phyloP scores from a whole-genome alignment of 805 yeast species.

The Diddensiella caesifluorescens region DNA sequence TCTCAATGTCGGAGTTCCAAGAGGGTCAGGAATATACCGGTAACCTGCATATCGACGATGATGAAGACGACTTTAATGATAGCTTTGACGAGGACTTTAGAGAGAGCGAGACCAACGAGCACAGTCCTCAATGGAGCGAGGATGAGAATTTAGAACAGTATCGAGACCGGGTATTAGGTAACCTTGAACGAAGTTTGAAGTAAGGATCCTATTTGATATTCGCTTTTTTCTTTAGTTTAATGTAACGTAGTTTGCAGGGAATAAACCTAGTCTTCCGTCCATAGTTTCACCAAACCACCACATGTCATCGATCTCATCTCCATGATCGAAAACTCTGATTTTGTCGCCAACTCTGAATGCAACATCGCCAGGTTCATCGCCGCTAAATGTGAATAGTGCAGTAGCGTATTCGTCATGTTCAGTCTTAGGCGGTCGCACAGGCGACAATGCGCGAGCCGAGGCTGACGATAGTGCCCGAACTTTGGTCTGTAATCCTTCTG shows the following conservation, averaged over 20 bases:
- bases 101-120: slow-evolving; percentile 6
- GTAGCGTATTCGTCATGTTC: slow-evolving; percentile 26
- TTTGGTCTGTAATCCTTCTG: slow-evolving; percentile 11
- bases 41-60: slow-evolving; percentile 34
- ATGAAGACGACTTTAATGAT: slow-evolving; percentile 29
- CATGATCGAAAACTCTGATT: slow-evolving; percentile 32
- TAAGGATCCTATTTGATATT: too few species aligned
- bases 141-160: slow-evolving; percentile 24
- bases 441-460: slow-evolving; percentile 24
- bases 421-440: slow-evolving; percentile 20
- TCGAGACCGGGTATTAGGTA: slow-evolving; percentile 19
- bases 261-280: slow-evolving; percentile 40
- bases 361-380: slow-evolving; percentile 36
- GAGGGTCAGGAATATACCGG: slow-evolving; percentile 8
- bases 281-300: slow-evolving; percentile 48
- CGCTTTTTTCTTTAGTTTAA: too few species aligned
- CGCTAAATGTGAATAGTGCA: slow-evolving; percentile 34
- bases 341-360: slow-evolving; percentile 35
- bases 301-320: slow-evolving; percentile 35
- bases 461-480: slow-evolving; percentile 26
- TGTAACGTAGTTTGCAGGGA: slow-evolving; percentile 44
- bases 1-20: slow-evolving; percentile 2
- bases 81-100: slow-evolving; percentile 17
- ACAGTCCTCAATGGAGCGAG: slow-evolving; percentile 24
- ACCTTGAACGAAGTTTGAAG: slow-evolving; percentile 14